Percentiles rank a stretch among this genome's conserved stretches.
Conservation (phyloP, 345 rosid genomes). For the Linum trigynum region DNA sequence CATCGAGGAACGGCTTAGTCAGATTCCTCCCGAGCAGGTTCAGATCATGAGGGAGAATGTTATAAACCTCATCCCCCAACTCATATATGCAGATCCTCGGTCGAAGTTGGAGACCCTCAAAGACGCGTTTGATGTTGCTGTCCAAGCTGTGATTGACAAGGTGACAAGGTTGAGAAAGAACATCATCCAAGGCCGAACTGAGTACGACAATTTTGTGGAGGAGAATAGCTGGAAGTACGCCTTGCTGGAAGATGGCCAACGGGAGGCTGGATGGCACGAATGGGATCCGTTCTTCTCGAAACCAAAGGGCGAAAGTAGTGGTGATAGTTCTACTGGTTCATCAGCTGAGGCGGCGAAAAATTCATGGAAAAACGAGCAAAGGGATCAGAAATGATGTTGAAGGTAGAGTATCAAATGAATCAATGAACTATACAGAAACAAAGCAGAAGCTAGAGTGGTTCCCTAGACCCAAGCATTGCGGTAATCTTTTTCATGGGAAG, state of each 20-base stretch:
- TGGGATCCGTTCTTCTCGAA: slow-evolving; percentile 97
- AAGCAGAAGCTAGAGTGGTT: slow-evolving; percentile 1
- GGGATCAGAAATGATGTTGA: slow-evolving; percentile 33
- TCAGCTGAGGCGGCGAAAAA: slow-evolving; percentile 71
- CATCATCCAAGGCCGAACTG: slow-evolving; percentile 56
- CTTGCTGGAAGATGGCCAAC: slow-evolving; percentile 67
- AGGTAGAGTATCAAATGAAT: slow-evolving; percentile 8
- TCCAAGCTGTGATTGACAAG: slow-evolving; percentile 62
- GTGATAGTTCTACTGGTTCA: slow-evolving; percentile 25
- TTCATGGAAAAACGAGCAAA: slow-evolving; percentile 82
- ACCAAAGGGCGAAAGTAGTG: slow-evolving; percentile 49
- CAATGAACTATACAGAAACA: not conserved
- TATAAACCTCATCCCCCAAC: slow-evolving; percentile 54
- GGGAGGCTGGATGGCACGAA: slow-evolving; percentile 65
- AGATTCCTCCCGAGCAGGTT: slow-evolving; percentile 64
- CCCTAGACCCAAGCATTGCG: not conserved
- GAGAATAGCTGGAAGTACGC: slow-evolving; percentile 93
- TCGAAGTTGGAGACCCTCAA: slow-evolving; percentile 48
- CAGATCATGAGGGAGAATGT: slow-evolving; percentile 67
- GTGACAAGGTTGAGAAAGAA: slow-evolving; percentile 78
- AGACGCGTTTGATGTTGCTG: slow-evolving; percentile 83
- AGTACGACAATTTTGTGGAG: slow-evolving; percentile 71
- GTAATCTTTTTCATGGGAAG: not conserved
- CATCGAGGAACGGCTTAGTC: slow-evolving; percentile 21
- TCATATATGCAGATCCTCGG: slow-evolving; percentile 74